A percentile compares a stretch with the other conserved stretches of the same genome.
These are phyloP conservation scores for Cupressus sempervirens DNA, from an alignment of 75 land plant genomes.

Conservation along the genomic window DNA sequence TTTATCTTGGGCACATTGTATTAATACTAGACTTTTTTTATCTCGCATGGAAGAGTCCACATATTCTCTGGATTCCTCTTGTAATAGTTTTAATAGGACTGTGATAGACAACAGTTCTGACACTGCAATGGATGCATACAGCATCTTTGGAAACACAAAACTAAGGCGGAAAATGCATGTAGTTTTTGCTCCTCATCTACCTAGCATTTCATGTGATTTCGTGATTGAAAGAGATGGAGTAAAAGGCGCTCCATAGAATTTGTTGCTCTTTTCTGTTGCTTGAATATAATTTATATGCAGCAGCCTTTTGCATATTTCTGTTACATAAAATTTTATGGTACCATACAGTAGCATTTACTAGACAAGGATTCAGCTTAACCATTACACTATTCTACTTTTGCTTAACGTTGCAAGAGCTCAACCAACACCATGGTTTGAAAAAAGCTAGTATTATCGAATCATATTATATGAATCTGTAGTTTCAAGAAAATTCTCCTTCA, in stretches of 20 bases:
- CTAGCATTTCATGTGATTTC: constrained; percentile 56
- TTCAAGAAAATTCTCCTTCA: too few relatives aligned
- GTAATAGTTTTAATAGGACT: neutral
- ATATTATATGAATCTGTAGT: too few relatives aligned
- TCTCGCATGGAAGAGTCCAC: constrained; percentile 46
- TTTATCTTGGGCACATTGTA: constrained; percentile 80
- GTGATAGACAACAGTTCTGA: constrained; percentile 2
- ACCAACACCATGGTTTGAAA: too few relatives aligned
- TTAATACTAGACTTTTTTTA: constrained; percentile 75
- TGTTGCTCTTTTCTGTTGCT: neutral
- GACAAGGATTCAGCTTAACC: neutral
- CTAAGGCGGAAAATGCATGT: constrained; percentile 57
- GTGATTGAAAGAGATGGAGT: constrained; percentile 56
- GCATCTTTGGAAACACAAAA: neutral
- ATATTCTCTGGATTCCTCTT: neutral
- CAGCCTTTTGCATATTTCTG: neutral
- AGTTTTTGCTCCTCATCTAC: constrained; percentile 84
- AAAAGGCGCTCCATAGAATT: constrained; percentile 27
- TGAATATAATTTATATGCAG: neutral
- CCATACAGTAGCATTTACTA: neutral
- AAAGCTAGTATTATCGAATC: too few relatives aligned
- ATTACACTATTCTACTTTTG: too few relatives aligned
- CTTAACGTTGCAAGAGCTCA: too few relatives aligned
- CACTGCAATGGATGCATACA: neutral
- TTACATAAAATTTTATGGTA: neutral